Evolutionary conservation across 1,139 yeast species (phyloP).

Genomic region (Magnusiomyces clavatus): DNA sequence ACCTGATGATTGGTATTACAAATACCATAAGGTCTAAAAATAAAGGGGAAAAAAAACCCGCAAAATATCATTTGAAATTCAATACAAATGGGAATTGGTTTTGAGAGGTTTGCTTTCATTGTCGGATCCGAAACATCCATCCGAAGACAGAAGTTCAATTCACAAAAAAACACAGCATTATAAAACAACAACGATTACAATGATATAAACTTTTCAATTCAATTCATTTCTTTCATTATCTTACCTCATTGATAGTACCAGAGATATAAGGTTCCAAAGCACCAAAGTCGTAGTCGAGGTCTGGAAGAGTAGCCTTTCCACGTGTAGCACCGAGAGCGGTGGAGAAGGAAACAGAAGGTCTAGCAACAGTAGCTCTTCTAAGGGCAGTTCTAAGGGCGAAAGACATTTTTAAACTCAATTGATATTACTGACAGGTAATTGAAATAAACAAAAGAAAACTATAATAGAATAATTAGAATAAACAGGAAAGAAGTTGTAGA

Average conservation of each 20-base stretch:
- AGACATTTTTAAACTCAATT: neutral
- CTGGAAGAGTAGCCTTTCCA: constrained; percentile 60
- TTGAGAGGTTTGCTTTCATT: neutral
- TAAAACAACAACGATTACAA: neutral
- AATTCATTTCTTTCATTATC: neutral
- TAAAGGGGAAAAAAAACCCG: too few species aligned
- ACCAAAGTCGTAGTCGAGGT: constrained; percentile 77
- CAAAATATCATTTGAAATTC: too few species aligned
- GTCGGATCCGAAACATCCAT: too few species aligned
- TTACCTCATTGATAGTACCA: constrained; percentile 75
- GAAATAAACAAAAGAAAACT: too few species aligned
- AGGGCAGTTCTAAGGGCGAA: constrained; percentile 9
- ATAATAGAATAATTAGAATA: neutral
- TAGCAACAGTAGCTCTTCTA: constrained; percentile 9
- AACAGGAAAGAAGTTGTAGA: neutral
- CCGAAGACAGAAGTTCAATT: neutral
- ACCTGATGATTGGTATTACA: too few species aligned
- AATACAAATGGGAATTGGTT: neutral
- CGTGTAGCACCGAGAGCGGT: constrained; percentile 9
- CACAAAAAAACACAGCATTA: neutral
- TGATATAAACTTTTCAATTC: constrained; percentile 1
- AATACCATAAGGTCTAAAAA: too few species aligned
- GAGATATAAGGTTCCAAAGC: constrained; percentile 89
- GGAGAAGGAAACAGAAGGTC: constrained; percentile 7
- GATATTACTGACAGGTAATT: too few species aligned